Conservation (phyloP, 2,329 filamentous ascomycete species). For the Aspergillus arachidicola region DNA sequence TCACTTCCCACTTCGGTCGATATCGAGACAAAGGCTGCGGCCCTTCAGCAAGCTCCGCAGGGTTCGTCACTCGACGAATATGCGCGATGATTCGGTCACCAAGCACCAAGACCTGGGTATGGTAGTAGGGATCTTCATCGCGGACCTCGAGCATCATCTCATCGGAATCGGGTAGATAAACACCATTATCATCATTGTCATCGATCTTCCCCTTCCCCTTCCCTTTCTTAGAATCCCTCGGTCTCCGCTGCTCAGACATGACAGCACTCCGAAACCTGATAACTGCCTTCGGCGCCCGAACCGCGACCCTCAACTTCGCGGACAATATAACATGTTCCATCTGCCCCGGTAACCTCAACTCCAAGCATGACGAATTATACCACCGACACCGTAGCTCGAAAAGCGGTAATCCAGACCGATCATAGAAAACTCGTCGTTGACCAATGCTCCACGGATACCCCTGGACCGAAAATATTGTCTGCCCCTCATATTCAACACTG, state of each 20-base stretch:
- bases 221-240: not conserved
- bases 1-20: slow-evolving; percentile 20
- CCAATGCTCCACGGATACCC: slow-evolving; percentile 19
- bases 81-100: slow-evolving; percentile 12
- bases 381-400: slow-evolving; percentile 20
- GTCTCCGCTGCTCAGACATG: not conserved
- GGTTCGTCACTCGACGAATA: slow-evolving; percentile 17
- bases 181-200: not conserved
- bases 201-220: not conserved
- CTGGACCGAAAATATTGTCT: slow-evolving; percentile 15
- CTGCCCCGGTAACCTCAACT: slow-evolving; percentile 16
- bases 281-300: slow-evolving; percentile 14
- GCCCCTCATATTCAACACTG: slow-evolving; percentile 11
- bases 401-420: slow-evolving; percentile 19
- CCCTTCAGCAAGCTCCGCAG: slow-evolving; percentile 14
- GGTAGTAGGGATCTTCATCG: slow-evolving; percentile 17
- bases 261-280: slow-evolving; percentile 17
- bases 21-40: slow-evolving; percentile 21
- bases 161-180: not conserved
- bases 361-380: slow-evolving; percentile 19
- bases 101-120: slow-evolving; percentile 18
- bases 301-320: slow-evolving; percentile 19
- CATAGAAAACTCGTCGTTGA: slow-evolving; percentile 19
- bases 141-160: slow-evolving; percentile 17
- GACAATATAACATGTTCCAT: slow-evolving; percentile 10